These are phyloP conservation scores for Beauveria brongniartii DNA, from an alignment of 2,329 filamentous ascomycete genomes.

Conservation along the genomic window DNA sequence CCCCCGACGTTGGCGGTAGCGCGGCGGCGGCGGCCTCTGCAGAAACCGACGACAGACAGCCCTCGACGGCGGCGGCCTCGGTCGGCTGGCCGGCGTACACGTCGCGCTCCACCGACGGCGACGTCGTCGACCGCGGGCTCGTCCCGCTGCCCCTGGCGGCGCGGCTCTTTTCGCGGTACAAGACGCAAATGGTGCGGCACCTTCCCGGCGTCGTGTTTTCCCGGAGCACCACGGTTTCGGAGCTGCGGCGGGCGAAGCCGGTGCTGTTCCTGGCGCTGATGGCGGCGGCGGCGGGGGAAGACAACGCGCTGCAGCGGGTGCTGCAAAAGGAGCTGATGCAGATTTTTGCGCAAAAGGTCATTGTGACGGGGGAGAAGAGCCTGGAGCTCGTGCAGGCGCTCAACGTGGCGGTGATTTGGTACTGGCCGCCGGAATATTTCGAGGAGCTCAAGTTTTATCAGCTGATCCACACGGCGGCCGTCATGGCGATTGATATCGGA, in stretches of 20 bases:
- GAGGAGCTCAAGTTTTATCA: constrained; percentile 89
- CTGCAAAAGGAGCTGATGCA: constrained; percentile 65
- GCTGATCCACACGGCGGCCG: constrained; percentile 69
- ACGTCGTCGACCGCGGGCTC: constrained; percentile 52
- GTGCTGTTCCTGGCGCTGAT: constrained; percentile 64
- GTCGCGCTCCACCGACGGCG: constrained; percentile 26
- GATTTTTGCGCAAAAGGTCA: constrained; percentile 63
- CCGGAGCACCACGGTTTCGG: constrained; percentile 40
- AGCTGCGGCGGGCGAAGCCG: constrained; percentile 52
- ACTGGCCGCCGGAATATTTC: constrained; percentile 72
- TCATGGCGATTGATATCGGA: constrained; percentile 79
- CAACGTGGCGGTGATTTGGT: constrained; percentile 72
- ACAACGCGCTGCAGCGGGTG: constrained; percentile 46
- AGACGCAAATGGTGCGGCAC: constrained; percentile 50
- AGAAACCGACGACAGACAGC: constrained; percentile 2
- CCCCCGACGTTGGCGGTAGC: too few relatives aligned
- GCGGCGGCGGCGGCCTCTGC: neutral
- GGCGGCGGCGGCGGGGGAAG: constrained; percentile 54
- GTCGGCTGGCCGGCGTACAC: constrained; percentile 16
- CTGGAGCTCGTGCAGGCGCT: constrained; percentile 77
- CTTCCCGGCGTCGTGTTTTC: constrained; percentile 57
- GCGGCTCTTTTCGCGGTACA: constrained; percentile 51
- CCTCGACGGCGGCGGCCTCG: constrained; percentile 7
- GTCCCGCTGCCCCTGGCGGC: constrained; percentile 47
- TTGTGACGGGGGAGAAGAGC: constrained; percentile 70